Conservation (phyloP, 805 yeast species). For the Yarrowia phangngaensis region DNA sequence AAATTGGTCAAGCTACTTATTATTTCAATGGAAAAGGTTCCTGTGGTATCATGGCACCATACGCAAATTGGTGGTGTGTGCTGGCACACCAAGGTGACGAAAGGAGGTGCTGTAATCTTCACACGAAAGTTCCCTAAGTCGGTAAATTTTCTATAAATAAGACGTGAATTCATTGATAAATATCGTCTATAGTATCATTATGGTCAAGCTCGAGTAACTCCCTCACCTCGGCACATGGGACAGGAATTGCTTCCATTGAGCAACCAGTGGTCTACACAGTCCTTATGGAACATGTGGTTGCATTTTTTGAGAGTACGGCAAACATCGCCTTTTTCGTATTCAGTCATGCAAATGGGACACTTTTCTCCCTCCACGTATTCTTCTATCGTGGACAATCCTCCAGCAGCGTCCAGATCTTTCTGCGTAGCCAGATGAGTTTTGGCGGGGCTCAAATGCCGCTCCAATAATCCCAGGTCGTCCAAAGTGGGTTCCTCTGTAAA, state of each 20-base stretch:
- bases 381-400: slow-evolving; percentile 39
- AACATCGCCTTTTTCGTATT: slow-evolving; percentile 47
- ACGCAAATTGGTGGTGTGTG: too few relatives aligned
- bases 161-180: too few relatives aligned
- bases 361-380: slow-evolving; percentile 38
- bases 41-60: too few relatives aligned
- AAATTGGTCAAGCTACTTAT: too few relatives aligned
- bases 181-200: neutral
- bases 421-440: slow-evolving; percentile 46
- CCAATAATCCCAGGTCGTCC: slow-evolving; percentile 49
- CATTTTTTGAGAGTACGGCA: slow-evolving; percentile 48
- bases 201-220: slow-evolving; percentile 34
- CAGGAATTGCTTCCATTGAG: slow-evolving; percentile 52
- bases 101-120: too few relatives aligned
- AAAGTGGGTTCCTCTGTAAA: slow-evolving; percentile 50
- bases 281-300: slow-evolving; percentile 51
- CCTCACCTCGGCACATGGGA: slow-evolving; percentile 54
- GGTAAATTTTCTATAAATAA: too few relatives aligned
- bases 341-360: slow-evolving; percentile 53
- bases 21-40: too few relatives aligned
- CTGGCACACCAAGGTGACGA: too few relatives aligned
- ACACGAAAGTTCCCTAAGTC: too few relatives aligned
- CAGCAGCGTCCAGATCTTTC: slow-evolving; percentile 44
- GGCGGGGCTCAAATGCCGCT: slow-evolving; percentile 48
- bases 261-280: slow-evolving; percentile 59